Percentiles rank a stretch among this genome's conserved stretches.
Conservation (phyloP, 2,329 filamentous ascomycete species). For the Colletotrichum simmondsii region DNA sequence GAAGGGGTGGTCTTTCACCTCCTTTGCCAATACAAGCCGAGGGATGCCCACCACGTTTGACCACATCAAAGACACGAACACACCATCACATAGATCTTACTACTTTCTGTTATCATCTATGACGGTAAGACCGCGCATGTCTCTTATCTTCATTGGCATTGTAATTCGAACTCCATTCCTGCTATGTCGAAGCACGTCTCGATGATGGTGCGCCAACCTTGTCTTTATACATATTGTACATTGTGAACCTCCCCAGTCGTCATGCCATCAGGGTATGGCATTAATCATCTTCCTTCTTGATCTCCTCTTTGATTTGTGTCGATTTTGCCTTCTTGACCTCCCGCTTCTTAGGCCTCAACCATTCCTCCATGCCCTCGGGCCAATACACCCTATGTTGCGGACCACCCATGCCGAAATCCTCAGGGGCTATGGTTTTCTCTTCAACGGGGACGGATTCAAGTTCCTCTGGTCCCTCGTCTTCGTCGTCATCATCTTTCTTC, state of each 20-base stretch:
- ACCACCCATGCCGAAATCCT: conserved; percentile 89
- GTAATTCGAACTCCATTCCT: no score
- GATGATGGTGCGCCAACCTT: no score
- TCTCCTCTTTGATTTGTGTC: conserved; percentile 46
- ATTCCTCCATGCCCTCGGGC: conserved; percentile 90
- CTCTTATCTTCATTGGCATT: no score
- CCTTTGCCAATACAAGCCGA: no score
- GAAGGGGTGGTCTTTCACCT: no score
- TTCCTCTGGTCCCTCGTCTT: conserved; percentile 53
- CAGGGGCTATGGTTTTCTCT: conserved; percentile 64
- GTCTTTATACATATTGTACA: not conserved
- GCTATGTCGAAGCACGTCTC: no score
- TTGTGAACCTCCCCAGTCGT: no score
- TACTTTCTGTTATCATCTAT: no score
- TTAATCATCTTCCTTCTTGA: not conserved
- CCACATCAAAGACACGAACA: no score
- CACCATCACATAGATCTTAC: no score
- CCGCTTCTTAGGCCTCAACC: conserved; percentile 84
- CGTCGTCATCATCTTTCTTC: conserved; percentile 52
- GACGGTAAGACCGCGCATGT: no score
- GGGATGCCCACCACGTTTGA: no score
- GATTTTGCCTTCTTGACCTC: conserved; percentile 67
- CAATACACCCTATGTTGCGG: conserved; percentile 86
- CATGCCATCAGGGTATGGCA: not conserved
- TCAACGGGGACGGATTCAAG: conserved; percentile 48